Evolutionary conservation across 2,329 filamentous ascomycete genomes (phyloP), one percentile per base, ranked within the genome.

Genomic region (Fusarium sp.): DNA sequence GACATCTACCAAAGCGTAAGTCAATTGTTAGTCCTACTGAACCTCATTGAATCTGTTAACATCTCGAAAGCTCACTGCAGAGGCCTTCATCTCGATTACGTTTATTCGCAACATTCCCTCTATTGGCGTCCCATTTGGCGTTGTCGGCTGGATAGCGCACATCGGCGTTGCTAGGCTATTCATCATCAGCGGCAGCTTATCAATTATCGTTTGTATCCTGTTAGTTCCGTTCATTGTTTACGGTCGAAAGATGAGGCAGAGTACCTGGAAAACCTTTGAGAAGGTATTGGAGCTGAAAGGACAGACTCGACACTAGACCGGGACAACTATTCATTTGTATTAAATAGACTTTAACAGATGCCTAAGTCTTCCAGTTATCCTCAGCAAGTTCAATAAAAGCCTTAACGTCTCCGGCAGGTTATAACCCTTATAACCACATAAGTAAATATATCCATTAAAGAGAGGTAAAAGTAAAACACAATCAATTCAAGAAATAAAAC

Each of bases 41-140:
- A 3, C 0, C 5, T n/a, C 23, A 18, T 6, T 2, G 1, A 7
- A 0, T 8, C 9, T 36, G 8, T 16, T 36, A 16, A 36, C 23
- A 2, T 12, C 26, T 0, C 37, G 3, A 0, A 0, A 72, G 70
- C 64, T 73, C 8, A 73, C 70, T 0, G 72, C 72, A 4, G 72
- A 76, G 30, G 69, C 76, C 1, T 77, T 79, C 30, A 74, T 78
- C 9, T 72, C 69, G 1, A 67, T 79, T 0, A 70, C 76, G 0
- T 78, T 79, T 15, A 62, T 77, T 7, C 77, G 77, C 8, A 78
- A 78, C 45, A 68, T 70, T 1, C 51, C 74, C 16, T 72, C 73
- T 5, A 72, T 78, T 4, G 72, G 71, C 0, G 51, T 78, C 0
- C 73, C 76, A 0, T 79, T 78, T 10, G 67, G 71, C 0, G 55